Conservation (phyloP, 371 early-diverging fungal genomes). For the Actinomortierella ambigua region DNA sequence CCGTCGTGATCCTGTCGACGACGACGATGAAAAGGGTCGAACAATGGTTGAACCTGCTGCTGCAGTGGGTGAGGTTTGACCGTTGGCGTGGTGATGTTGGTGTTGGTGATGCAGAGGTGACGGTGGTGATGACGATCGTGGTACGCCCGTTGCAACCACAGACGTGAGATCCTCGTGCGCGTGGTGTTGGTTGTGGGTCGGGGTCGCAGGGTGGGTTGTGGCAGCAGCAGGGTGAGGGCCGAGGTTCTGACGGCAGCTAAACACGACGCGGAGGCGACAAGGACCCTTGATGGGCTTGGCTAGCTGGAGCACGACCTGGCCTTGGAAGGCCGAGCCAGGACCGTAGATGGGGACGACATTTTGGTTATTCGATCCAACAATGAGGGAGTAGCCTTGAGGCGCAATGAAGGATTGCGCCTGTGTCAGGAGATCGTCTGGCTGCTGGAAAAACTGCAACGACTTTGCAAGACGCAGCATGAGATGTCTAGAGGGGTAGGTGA, state of each 20-base stretch:
- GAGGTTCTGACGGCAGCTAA: conserved; percentile 24
- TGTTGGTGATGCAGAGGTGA: background rate
- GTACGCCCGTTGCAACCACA: conserved; percentile 1
- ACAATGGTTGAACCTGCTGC: background rate
- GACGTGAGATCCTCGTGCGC: background rate
- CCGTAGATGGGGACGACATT: conserved; percentile 21
- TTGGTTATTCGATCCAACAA: too few relatives aligned
- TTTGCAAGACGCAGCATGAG: conserved; percentile 40
- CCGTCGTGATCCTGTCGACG: too few relatives aligned
- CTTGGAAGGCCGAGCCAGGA: conserved; percentile 27
- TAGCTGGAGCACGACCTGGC: conserved; percentile 22
- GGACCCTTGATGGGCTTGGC: conserved; percentile 14
- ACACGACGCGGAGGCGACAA: conserved; percentile 24
- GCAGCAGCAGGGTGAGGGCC: background rate
- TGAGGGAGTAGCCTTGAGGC: conserved; percentile 7
- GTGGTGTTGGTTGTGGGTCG: background rate
- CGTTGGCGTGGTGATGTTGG: background rate
- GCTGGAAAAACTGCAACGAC: too few relatives aligned
- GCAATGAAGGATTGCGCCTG: conserved; percentile 21
- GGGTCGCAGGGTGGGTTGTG: background rate
- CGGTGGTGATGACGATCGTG: background rate
- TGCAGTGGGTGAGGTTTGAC: background rate
- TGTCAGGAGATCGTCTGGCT: background rate
- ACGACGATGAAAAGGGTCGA: too few relatives aligned
- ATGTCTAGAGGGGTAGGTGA: background rate